Conservation (phyloP, 345 rosid genomes). For the Dovyalis caffra region DNA sequence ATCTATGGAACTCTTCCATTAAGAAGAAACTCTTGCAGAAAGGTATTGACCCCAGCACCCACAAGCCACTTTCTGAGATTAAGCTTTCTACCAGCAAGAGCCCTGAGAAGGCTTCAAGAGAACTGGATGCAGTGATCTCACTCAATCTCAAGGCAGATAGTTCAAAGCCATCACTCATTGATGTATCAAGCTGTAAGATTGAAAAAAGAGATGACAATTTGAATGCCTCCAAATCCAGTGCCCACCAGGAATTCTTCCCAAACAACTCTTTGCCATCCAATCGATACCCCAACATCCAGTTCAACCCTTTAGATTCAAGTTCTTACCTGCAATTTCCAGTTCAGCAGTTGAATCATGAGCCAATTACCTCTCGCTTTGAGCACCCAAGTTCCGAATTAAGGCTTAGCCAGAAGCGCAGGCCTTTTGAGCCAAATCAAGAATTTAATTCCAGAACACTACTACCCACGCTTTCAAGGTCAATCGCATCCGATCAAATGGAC, state of each 20-base stretch:
- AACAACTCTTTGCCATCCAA: constrained; percentile 33
- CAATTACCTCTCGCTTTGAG: constrained; percentile 43
- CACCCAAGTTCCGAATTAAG: constrained; percentile 17
- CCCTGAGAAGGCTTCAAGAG: constrained; percentile 21
- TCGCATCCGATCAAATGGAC: too few species aligned
- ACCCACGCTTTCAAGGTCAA: too few species aligned
- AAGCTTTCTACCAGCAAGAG: constrained; percentile 26
- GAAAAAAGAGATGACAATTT: constrained; percentile 4
- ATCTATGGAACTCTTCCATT: constrained; percentile 29
- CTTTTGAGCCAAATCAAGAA: too few species aligned
- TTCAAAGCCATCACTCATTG: constrained; percentile 20
- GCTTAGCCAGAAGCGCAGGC: too few species aligned
- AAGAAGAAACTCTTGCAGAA: constrained; percentile 29
- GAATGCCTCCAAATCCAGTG: constrained; percentile 16
- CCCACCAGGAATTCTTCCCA: constrained; percentile 43
- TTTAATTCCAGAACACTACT: too few species aligned
- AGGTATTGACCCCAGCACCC: constrained; percentile 27
- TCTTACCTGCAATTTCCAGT: constrained; percentile 41
- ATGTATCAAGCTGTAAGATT: not conserved
- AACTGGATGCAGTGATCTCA: not conserved
- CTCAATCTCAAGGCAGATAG: constrained; percentile 8
- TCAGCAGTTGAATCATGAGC: constrained; percentile 50
- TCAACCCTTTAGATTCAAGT: constrained; percentile 35
- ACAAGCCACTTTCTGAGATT: constrained; percentile 39
- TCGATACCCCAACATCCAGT: constrained; percentile 18